Evolutionary conservation across 106 monocot species (phyloP), one percentile per base, ranked within the genome.

Genomic region (Vanilla planifolia): DNA sequence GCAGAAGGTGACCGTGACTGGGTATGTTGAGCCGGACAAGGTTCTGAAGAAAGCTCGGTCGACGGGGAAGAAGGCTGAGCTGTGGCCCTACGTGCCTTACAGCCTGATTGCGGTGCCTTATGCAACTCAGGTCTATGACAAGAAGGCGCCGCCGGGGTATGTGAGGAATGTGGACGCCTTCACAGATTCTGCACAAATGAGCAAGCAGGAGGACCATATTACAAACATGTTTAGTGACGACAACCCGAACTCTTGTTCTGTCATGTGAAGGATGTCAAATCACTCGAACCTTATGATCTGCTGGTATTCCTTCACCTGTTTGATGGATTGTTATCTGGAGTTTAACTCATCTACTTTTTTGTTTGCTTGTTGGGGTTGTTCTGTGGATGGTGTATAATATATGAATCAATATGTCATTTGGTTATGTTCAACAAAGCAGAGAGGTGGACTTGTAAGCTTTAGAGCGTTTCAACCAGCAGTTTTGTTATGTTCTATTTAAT

Each of bases 71-170:
- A 2, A 0, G 5, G 65, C 65, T 35, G 26, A 33, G 39, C 14
- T 40, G 22, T 65, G 65, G 65, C 65, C 65, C 17, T 65, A 65
- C 37, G 65, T 65, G 37, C 65, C 65, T 13, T 65, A 65, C 37
- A 51, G 52, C 21, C 50, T 51, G 39, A 51, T 65, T 23, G 35
- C 50, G 51, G 51, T 51, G 26, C 65, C 65, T 34, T 65, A 65
- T 23, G 65, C n/a, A 23, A 5, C 65, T 4, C 48, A 51, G 2
- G 48, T 51, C 10, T 65, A 65, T 14, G 65, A 65, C 37, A 65
- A 52, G 65, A 65, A 24, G 39, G 65, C 65, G 27, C 65, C 65
- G 51, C 13, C 65, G 3, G 65, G 65, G 65, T 65, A 65, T 26
- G 65, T 65, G 16, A 11, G 65, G 25, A 52, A 65, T 36, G 65